phyloP scores from a whole-genome alignment of 768 basidiomycete species.

The Termitomyces sp. region DNA sequence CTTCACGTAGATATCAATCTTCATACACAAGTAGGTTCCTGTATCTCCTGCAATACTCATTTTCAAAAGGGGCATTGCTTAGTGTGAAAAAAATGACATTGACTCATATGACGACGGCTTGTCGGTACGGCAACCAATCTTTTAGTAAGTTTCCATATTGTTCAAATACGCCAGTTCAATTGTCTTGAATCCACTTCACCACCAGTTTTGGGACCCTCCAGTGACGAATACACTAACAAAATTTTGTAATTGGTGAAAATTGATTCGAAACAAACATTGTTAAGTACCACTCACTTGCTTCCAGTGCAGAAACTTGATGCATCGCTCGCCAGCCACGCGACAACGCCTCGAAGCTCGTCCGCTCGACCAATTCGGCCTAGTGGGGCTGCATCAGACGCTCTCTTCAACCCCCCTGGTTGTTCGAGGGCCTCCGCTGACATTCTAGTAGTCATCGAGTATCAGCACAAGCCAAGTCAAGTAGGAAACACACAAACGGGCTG shows the following conservation, averaged over 20 bases:
- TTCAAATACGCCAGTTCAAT: neutral
- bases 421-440: constrained; percentile 74
- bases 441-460: constrained; percentile 27
- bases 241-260: neutral
- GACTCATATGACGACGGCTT: neutral
- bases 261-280: neutral
- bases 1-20: neutral
- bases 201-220: constrained; percentile 50
- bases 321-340: neutral
- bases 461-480: neutral
- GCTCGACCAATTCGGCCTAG: constrained; percentile 67
- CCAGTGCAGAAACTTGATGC: constrained; percentile 2
- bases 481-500: constrained; percentile 42
- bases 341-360: constrained; percentile 17
- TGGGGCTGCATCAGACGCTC: constrained; percentile 66
- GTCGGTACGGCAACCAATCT: too few relatives aligned
- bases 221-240: constrained; percentile 49
- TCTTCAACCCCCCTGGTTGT: constrained; percentile 52
- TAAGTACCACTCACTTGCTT: constrained; percentile 33
- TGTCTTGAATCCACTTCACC: constrained; percentile 32
- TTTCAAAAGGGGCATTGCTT: neutral
- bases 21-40: too few relatives aligned
- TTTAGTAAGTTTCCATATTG: too few relatives aligned
- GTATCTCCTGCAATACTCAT: neutral
- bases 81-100: neutral